Evolutionary conservation across 2,329 filamentous ascomycete genomes (phyloP).

Genomic region (Cladophialophora chaetospira): DNA sequence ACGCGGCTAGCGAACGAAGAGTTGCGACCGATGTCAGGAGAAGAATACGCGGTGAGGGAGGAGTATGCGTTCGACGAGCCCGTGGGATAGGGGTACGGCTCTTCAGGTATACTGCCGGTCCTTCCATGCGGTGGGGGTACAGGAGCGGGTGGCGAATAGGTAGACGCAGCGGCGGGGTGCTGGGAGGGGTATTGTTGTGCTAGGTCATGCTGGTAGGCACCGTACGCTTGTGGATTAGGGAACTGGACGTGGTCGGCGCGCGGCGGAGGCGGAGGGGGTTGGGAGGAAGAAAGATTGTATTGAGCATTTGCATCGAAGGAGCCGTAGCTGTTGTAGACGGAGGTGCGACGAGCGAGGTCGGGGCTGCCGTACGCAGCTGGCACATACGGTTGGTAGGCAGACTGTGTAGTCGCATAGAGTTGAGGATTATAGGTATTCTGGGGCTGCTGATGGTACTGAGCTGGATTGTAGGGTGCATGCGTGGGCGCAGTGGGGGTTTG

Average conservation of each 20-base stretch:
- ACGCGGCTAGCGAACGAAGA: conserved; percentile 32
- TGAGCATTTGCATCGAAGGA: conserved; percentile 37
- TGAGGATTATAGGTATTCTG: conserved; percentile 70
- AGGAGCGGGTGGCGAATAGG: conserved; percentile 38
- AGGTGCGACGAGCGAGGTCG: conserved; percentile 24
- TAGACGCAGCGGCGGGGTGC: conserved; percentile 17
- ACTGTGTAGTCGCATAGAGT: conserved; percentile 48
- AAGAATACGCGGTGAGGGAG: conserved; percentile 22
- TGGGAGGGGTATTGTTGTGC: conserved; percentile 18
- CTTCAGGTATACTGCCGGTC: conserved; percentile 30
- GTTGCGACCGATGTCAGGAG: conserved; percentile 29
- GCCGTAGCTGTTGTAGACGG: conserved; percentile 29
- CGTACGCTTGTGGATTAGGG: conserved; percentile 19
- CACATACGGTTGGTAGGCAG: conserved; percentile 50
- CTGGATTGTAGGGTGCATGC: conserved; percentile 62
- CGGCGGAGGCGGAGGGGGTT: conserved; percentile 36
- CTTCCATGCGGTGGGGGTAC: conserved; percentile 41
- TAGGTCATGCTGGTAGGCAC: conserved; percentile 24
- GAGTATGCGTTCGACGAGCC: conserved; percentile 15
- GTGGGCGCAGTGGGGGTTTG: conserved; percentile 41
- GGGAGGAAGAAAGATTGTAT: conserved; percentile 34
- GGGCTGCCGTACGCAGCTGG: conserved; percentile 51
- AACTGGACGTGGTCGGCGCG: conserved; percentile 22
- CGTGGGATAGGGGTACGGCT: conserved; percentile 20
- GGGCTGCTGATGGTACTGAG: conserved; percentile 54